These are phyloP conservation scores for Beauveria brongniartii DNA, from an alignment of 2,329 filamentous ascomycete genomes.

Conservation along the genomic window DNA sequence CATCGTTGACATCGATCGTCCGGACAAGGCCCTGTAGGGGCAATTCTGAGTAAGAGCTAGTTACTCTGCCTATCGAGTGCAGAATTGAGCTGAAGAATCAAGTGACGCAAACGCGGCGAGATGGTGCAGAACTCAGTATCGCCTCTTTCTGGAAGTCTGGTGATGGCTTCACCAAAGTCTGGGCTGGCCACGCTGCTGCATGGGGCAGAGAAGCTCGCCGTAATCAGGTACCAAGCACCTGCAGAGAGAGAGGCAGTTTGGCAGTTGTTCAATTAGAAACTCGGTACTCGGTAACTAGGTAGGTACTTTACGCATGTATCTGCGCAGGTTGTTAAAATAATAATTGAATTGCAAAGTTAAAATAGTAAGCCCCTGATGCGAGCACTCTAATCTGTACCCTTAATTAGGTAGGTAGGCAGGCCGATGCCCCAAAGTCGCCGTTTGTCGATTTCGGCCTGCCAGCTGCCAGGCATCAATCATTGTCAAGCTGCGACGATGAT, in stretches of 20 bases:
- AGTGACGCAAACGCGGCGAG: not conserved
- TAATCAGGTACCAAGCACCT: not conserved
- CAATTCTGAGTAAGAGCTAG: conserved; percentile 1
- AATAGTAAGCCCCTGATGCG: too few species aligned
- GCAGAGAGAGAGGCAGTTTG: too few species aligned
- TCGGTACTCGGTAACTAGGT: too few species aligned
- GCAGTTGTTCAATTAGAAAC: too few species aligned
- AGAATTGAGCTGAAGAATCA: not conserved
- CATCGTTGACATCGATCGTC: conserved; percentile 2
- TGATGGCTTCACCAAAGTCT: not conserved
- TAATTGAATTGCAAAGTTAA: too few species aligned
- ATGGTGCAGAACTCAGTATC: too few species aligned
- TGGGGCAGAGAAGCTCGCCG: not conserved
- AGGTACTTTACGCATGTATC: too few species aligned
- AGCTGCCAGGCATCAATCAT: conserved; percentile 1
- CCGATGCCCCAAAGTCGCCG: not conserved
- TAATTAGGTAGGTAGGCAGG: not conserved
- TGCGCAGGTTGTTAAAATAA: too few species aligned
- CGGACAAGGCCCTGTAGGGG: not conserved
- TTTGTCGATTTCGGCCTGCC: not conserved
- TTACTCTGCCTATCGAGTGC: not conserved
- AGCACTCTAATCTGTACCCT: too few species aligned
- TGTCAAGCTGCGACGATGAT: not conserved
- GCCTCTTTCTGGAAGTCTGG: not conserved
- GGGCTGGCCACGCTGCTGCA: too few species aligned